Evolutionary conservation across 2,329 filamentous ascomycete genomes (phyloP).

Genomic region (Metarhizium guizhouense): DNA sequence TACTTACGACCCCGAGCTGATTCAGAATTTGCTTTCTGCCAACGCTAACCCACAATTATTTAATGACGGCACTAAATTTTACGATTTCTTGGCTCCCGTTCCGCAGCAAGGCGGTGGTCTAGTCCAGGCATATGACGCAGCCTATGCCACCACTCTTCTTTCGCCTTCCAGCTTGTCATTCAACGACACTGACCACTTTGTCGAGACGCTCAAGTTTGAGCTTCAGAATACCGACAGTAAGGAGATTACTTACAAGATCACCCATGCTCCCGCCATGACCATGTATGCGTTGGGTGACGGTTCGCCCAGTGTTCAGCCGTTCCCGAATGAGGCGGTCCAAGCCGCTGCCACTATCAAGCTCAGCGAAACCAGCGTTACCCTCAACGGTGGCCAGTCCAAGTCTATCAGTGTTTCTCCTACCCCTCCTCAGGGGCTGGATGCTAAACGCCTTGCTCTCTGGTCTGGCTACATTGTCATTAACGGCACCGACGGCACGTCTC

Average conservation of each 20-base stretch:
- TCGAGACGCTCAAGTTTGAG: slow-evolving; percentile 38
- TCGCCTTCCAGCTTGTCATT: slow-evolving; percentile 50
- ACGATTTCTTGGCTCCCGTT: slow-evolving; percentile 39
- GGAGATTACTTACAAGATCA: slow-evolving; percentile 41
- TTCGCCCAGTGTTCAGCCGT: slow-evolving; percentile 27
- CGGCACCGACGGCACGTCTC: slow-evolving; percentile 26
- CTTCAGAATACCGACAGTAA: slow-evolving; percentile 44
- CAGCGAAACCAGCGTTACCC: slow-evolving; percentile 5
- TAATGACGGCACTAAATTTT: slow-evolving; percentile 31
- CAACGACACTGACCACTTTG: slow-evolving; percentile 54
- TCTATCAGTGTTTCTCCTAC: slow-evolving; percentile 6
- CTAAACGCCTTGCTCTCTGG: slow-evolving; percentile 8
- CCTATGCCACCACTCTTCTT: slow-evolving; percentile 42
- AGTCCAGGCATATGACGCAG: slow-evolving; percentile 50
- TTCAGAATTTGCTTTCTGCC: slow-evolving; percentile 40
- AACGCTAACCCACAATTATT: slow-evolving; percentile 40
- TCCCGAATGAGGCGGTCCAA: slow-evolving; percentile 35
- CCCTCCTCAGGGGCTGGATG: slow-evolving; percentile 4
- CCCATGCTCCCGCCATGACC: slow-evolving; percentile 40
- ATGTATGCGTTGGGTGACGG: slow-evolving; percentile 37
- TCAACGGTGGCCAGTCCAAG: slow-evolving; percentile 3
- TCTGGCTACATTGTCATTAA: slow-evolving; percentile 16
- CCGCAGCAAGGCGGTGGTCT: slow-evolving; percentile 53
- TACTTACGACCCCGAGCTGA: slow-evolving; percentile 38
- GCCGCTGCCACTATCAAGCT: slow-evolving; percentile 25